Percentiles rank a stretch among this genome's conserved stretches.
phyloP scores from a whole-genome alignment of 2,329 filamentous ascomycete species.

The Alternaria conjuncta region DNA sequence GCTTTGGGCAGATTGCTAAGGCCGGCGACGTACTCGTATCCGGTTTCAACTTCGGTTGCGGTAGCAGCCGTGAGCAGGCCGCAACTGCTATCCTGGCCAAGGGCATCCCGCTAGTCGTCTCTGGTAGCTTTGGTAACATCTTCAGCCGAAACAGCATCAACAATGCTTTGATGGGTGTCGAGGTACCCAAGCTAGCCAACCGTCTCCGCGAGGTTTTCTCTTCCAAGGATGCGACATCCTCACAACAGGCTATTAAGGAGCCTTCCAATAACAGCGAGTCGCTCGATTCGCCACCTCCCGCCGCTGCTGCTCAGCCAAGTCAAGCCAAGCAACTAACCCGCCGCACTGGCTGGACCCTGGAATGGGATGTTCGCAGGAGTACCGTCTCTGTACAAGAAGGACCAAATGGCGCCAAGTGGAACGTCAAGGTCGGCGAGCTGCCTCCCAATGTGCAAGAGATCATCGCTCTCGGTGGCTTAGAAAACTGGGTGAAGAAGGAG shows the following conservation, averaged over 20 bases:
- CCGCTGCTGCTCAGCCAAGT: slow-evolving; percentile 43
- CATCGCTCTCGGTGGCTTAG: slow-evolving; percentile 69
- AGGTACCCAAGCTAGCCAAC: slow-evolving; percentile 71
- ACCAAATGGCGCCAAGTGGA: slow-evolving; percentile 71
- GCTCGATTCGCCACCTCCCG: slow-evolving; percentile 57
- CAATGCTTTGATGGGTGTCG: slow-evolving; percentile 75
- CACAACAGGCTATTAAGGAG: slow-evolving; percentile 56
- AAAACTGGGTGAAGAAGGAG: slow-evolving; percentile 81
- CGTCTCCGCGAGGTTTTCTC: slow-evolving; percentile 69
- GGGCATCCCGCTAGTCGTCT: slow-evolving; percentile 78
- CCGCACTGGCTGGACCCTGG: slow-evolving; percentile 81
- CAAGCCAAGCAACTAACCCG: slow-evolving; percentile 67
- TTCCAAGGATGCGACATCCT: slow-evolving; percentile 25
- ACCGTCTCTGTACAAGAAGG: slow-evolving; percentile 75
- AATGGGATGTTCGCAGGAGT: slow-evolving; percentile 79
- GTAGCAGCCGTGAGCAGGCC: slow-evolving; percentile 81
- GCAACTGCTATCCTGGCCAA: slow-evolving; percentile 86
- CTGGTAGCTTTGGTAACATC: slow-evolving; percentile 84
- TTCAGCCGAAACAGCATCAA: slow-evolving; percentile 81
- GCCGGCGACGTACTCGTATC: slow-evolving; percentile 81
- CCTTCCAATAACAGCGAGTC: slow-evolving; percentile 59
- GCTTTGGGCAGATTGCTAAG: slow-evolving; percentile 69
- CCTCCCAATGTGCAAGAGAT: slow-evolving; percentile 80
- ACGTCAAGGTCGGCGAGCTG: slow-evolving; percentile 80
- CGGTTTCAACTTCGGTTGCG: slow-evolving; percentile 89